These are phyloP conservation scores for Pythium myriotylum DNA, from an alignment of 352 stramenopile species.

Conservation along the genomic window DNA sequence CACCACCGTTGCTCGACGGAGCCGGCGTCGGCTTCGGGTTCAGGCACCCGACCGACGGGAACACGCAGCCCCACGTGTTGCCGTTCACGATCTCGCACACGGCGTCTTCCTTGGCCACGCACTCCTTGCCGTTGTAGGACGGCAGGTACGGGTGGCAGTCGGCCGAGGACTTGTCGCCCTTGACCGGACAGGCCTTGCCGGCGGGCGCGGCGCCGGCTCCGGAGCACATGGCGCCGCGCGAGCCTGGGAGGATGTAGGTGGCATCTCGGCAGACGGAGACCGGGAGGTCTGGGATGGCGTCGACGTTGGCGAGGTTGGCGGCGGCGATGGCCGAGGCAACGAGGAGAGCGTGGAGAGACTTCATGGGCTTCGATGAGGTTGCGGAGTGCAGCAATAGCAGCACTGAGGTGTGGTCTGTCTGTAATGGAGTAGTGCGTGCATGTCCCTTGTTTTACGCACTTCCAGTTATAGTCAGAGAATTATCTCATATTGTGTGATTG, in stretches of 20 bases:
- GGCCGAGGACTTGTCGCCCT: conserved; percentile 21
- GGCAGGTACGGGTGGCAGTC: conserved; percentile 34
- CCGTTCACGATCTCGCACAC: conserved; percentile 26
- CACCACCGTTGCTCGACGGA: no score
- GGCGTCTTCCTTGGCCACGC: conserved; percentile 33
- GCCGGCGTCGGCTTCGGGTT: conserved; percentile 19
- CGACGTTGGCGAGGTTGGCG: conserved; percentile 12
- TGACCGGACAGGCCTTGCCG: conserved; percentile 30
- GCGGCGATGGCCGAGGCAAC: no score
- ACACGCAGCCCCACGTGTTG: conserved; percentile 36
- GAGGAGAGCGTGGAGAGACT: conserved; percentile 18
- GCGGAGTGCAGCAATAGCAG: conserved; percentile 22
- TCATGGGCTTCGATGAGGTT: conserved; percentile 10
- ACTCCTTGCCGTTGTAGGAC: conserved; percentile 28
- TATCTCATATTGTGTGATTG: no score
- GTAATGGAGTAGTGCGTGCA: no score
- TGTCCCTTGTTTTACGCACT: no score
- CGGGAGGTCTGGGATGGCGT: conserved; percentile 19
- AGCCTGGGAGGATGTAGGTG: conserved; percentile 31
- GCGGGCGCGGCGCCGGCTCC: conserved; percentile 20
- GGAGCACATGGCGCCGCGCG: conserved; percentile 33
- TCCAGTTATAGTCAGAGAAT: no score
- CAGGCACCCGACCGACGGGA: conserved; percentile 26
- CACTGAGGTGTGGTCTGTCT: no score
- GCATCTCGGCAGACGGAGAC: conserved; percentile 35